Evolutionary conservation across 176 grass and related monocot genomes (phyloP).

Genomic region (Oryza glumipatula): DNA sequence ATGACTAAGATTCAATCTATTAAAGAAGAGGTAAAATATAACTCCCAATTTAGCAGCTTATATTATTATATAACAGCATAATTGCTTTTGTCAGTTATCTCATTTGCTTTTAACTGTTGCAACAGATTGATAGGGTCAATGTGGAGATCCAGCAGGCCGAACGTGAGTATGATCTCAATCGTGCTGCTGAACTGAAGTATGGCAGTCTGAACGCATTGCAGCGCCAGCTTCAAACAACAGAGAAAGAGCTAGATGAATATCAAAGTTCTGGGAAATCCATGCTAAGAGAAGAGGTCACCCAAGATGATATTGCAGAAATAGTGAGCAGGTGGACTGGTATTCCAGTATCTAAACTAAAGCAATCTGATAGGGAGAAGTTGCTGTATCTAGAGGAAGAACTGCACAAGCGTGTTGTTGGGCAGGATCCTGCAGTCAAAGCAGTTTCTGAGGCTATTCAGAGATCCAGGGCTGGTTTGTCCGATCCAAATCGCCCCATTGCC

Average conservation of each 20-base stretch:
- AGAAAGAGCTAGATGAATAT: conserved; percentile 89
- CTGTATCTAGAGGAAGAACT: conserved; percentile 93
- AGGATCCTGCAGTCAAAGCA: conserved; percentile 95
- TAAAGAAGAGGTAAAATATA: conserved; percentile 82
- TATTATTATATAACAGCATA: neutral
- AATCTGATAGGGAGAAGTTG: conserved; percentile 92
- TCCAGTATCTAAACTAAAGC: conserved; percentile 95
- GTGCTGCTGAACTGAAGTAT: conserved; percentile 96
- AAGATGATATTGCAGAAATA: conserved; percentile 97
- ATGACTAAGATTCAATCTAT: conserved; percentile 97
- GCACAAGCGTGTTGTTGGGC: conserved; percentile 91
- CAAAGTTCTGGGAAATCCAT: conserved; percentile 98
- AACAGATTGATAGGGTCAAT: conserved; percentile 98
- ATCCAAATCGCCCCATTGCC: conserved; percentile 94
- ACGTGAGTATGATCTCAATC: conserved; percentile 97
- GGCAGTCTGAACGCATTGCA: conserved; percentile 98
- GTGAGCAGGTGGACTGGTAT: conserved; percentile 98
- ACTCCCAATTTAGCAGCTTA: neutral
- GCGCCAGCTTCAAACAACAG: conserved; percentile 76
- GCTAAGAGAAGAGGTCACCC: conserved; percentile 98
- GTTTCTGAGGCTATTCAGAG: conserved; percentile 95
- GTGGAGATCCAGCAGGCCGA: conserved; percentile 97
- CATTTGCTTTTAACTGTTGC: conserved; percentile 43
- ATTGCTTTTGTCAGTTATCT: conserved; percentile 18
- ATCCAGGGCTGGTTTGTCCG: conserved; percentile 95